Conservation (phyloP, 306 rosid species). For the Arachis stenosperma region DNA sequence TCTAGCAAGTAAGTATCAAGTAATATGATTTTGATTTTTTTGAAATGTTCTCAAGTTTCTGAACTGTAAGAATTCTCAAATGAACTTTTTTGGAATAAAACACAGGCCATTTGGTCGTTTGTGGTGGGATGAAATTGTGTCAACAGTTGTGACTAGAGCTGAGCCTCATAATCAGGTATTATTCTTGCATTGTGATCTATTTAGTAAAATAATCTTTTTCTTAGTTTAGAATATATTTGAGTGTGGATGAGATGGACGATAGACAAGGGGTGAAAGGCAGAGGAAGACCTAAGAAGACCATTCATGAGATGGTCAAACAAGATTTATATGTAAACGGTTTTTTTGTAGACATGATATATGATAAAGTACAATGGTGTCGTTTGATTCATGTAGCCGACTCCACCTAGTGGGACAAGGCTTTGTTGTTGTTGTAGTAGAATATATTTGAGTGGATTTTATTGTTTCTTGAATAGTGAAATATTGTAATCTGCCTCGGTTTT, state of each 20-base stretch:
- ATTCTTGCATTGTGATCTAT: not conserved
- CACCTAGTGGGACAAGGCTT: no score
- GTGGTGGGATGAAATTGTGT: conserved; percentile 55
- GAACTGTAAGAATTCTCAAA: conserved; percentile 2
- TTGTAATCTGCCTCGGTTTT: not conserved
- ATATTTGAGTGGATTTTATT: not conserved
- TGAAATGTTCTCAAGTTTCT: not conserved
- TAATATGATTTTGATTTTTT: not conserved
- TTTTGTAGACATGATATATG: no score
- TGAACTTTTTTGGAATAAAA: not conserved
- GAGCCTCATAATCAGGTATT: conserved; percentile 55
- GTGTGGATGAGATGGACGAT: no score
- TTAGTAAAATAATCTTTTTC: not conserved
- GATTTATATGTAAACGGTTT: no score
- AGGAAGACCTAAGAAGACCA: no score
- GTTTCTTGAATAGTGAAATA: not conserved
- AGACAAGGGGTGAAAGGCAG: no score
- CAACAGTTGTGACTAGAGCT: conserved; percentile 50
- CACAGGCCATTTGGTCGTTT: conserved; percentile 53
- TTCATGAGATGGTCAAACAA: no score
- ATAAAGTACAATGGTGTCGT: no score
- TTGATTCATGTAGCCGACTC: no score
- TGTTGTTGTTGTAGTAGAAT: no score
- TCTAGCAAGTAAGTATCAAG: conserved; percentile 42
- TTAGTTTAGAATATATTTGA: not conserved